Evolutionary conservation across 441 rosid species (phyloP).

Genomic region (Syzygium syzygioides): DNA sequence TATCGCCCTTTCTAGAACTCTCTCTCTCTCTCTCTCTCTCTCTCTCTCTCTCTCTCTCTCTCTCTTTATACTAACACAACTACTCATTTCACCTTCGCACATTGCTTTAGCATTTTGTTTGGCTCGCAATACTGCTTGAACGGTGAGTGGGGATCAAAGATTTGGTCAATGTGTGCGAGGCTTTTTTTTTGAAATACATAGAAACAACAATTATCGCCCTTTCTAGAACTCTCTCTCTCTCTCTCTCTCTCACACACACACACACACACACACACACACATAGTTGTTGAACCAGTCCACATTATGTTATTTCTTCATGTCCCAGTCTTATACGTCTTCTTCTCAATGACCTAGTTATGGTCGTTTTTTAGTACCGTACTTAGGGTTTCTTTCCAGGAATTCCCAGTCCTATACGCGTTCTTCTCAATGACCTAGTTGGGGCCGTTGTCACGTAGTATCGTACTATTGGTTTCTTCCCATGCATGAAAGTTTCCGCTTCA

Average conservation of each 20-base stretch:
- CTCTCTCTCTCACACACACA: too few relatives aligned
- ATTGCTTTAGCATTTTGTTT: not conserved
- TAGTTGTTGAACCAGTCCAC: not conserved
- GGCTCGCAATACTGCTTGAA: not conserved
- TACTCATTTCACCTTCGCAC: too few relatives aligned
- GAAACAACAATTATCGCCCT: not conserved
- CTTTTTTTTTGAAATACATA: not conserved
- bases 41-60: too few relatives aligned
- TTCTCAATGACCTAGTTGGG: not conserved
- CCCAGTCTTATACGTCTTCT: not conserved
- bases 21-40: too few relatives aligned
- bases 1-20: not conserved
- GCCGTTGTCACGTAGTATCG: not conserved
- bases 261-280: too few relatives aligned
- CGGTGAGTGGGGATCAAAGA: not conserved
- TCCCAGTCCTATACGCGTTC: not conserved
- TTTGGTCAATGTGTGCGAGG: not conserved
- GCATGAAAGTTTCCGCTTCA: not conserved
- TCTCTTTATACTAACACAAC: too few relatives aligned
- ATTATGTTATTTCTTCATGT: not conserved
- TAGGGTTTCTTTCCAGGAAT: not conserved
- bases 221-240: too few relatives aligned
- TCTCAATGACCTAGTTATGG: not conserved
- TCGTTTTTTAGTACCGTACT: not conserved
- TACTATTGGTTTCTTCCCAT: not conserved